phyloP scores from a whole-genome alignment of 345 rosid genomes.

The Brassica napus region Da-Ae NC_063434.1:574001-574500 shows the following conservation, averaged over 20 bases:
- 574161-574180: constrained; percentile 2
- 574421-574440: constrained; percentile 13
- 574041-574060: constrained; percentile 15
- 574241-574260: constrained; percentile 21
- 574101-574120: constrained; percentile 17
- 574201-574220: constrained; percentile 5
- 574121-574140: constrained; percentile 27
- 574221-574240: constrained; percentile 30
- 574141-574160: constrained; percentile 16
- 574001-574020: constrained; percentile 34
- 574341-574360: constrained; percentile 6
- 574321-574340: constrained; percentile 21
- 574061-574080: constrained; percentile 40
- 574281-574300: background rate
- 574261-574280: constrained; percentile 2
- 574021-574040: constrained; percentile 25
- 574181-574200: background rate
- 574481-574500: background rate
- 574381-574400: constrained; percentile 7
- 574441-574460: background rate
- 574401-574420: constrained; percentile 13
- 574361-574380: constrained; percentile 14
- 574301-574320: background rate
- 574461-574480: constrained; percentile 3
- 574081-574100: constrained; percentile 10